These are phyloP conservation scores for Ustanciosporium gigantosporum DNA, from an alignment of 1,284 basidiomycete genomes.

Conservation along the genomic window DNA sequence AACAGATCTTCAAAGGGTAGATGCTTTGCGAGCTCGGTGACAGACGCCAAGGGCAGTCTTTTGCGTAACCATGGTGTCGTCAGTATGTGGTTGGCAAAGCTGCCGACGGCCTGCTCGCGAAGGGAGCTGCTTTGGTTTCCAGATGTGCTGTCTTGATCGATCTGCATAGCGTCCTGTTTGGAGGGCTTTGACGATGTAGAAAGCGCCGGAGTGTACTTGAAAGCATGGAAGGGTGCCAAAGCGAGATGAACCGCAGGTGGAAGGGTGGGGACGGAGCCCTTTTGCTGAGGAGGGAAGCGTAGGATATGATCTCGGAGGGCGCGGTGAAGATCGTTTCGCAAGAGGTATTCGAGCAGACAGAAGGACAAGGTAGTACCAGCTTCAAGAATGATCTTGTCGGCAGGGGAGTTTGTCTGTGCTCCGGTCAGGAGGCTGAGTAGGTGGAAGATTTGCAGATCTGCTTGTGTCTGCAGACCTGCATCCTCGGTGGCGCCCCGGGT, in stretches of 20 bases:
- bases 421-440: constrained; percentile 23
- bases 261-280: constrained; percentile 10
- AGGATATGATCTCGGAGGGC: constrained; percentile 26
- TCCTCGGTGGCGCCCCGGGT: background rate
- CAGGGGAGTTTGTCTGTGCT: constrained; percentile 5
- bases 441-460: constrained; percentile 14
- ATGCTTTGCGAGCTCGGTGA: constrained; percentile 39
- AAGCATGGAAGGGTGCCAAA: constrained; percentile 13
- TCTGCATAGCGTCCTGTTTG: constrained; percentile 7
- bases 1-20: constrained; percentile 44
- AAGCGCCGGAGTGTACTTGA: no score
- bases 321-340: constrained; percentile 20
- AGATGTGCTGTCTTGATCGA: constrained; percentile 8
- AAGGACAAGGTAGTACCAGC: constrained; percentile 5
- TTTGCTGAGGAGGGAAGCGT: constrained; percentile 21
- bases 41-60: constrained; percentile 30
- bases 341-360: constrained; percentile 16
- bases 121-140: background rate
- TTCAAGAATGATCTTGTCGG: constrained; percentile 3
- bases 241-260: constrained; percentile 17
- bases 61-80: constrained; percentile 38
- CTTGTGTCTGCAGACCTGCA: background rate
- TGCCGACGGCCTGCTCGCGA: constrained; percentile 8
- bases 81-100: constrained; percentile 31
- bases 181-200: no score